These are phyloP conservation scores for Epichloe typhina DNA, from an alignment of 2,329 filamentous ascomycete species.

Conservation along the genomic window DNA sequence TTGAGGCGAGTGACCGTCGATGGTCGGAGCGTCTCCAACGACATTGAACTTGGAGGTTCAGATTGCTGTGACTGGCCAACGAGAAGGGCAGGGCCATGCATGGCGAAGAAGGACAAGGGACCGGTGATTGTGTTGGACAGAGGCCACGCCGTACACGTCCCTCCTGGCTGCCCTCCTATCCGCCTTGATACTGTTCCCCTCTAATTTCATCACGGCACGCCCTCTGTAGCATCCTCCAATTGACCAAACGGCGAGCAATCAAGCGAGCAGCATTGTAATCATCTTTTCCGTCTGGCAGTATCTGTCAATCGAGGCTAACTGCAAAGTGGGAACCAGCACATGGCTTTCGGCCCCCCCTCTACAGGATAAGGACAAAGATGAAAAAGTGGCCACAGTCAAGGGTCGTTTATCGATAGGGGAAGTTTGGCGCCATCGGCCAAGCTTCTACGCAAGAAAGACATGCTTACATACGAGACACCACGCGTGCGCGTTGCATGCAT, in stretches of 20 bases:
- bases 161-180: background rate
- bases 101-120: too few species aligned
- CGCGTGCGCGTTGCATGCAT: background rate
- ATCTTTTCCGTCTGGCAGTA: too few species aligned
- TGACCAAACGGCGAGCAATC: too few species aligned
- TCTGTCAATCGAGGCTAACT: too few species aligned
- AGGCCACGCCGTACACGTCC: background rate
- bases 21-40: slow-evolving; percentile 1
- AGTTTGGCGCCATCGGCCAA: background rate
- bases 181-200: background rate
- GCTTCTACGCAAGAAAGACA: background rate
- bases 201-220: slow-evolving; percentile 5
- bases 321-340: too few species aligned
- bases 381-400: too few species aligned
- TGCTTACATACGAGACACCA: background rate
- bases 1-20: background rate
- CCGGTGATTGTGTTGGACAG: slow-evolving; percentile 3
- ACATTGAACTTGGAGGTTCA: background rate
- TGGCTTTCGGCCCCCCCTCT: too few species aligned
- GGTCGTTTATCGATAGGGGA: background rate
- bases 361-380: too few species aligned
- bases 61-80: background rate
- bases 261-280: too few species aligned
- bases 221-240: background rate
- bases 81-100: background rate